phyloP scores from a whole-genome alignment of 2,329 filamentous ascomycete species.

The Calonectria multiphialidica region DNA sequence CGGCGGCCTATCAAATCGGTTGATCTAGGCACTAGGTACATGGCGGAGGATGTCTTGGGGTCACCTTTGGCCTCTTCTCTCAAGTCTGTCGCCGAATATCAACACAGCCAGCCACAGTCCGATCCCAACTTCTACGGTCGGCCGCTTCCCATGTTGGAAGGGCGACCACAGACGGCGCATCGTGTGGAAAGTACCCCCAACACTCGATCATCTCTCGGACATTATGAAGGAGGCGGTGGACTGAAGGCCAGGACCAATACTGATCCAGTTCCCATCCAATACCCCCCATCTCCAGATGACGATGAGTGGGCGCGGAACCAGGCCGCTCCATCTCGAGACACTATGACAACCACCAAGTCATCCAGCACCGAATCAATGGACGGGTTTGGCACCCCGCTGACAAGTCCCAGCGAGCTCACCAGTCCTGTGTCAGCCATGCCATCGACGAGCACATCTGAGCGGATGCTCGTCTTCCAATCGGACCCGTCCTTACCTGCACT shows the following conservation, averaged over 20 bases:
- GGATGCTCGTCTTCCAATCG: slow-evolving; percentile 68
- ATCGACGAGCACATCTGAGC: slow-evolving; percentile 56
- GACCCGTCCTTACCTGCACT: slow-evolving; percentile 74
- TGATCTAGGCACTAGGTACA: slow-evolving; percentile 49
- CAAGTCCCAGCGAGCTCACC: slow-evolving; percentile 65
- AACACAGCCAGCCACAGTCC: slow-evolving; percentile 57
- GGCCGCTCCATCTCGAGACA: slow-evolving; percentile 52
- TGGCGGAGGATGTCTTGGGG: slow-evolving; percentile 44
- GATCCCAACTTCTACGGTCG: slow-evolving; percentile 57
- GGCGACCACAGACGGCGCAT: slow-evolving; percentile 63
- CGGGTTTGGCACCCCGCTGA: slow-evolving; percentile 62
- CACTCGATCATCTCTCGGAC: slow-evolving; percentile 28
- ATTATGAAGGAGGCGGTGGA: slow-evolving; percentile 25
- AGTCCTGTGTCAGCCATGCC: slow-evolving; percentile 60
- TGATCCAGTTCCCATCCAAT: slow-evolving; percentile 49
- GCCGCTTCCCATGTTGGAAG: slow-evolving; percentile 46
- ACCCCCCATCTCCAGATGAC: slow-evolving; percentile 61
- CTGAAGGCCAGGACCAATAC: slow-evolving; percentile 12
- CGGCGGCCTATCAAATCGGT: slow-evolving; percentile 61
- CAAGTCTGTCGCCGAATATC: slow-evolving; percentile 52
- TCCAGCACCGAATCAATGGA: slow-evolving; percentile 66
- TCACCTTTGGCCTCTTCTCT: slow-evolving; percentile 55
- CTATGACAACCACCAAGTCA: slow-evolving; percentile 60
- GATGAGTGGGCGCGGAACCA: slow-evolving; percentile 49
- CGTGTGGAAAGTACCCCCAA: slow-evolving; percentile 50